These are phyloP conservation scores for Fragaria iinumae DNA, from an alignment of 306 rosid species.

Conservation along the genomic window DNA sequence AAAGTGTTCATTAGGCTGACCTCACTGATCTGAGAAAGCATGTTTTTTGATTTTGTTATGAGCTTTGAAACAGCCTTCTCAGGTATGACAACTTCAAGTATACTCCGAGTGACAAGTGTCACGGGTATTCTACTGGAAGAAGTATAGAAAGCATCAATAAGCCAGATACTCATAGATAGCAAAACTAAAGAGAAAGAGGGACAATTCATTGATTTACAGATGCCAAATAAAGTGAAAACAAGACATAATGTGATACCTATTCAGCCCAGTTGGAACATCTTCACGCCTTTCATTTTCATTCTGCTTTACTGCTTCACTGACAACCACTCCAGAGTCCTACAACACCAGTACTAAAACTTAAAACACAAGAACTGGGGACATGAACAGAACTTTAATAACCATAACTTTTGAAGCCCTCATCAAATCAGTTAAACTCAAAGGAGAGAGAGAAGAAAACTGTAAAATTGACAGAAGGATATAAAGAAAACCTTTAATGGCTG, in stretches of 20 bases:
- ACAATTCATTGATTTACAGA: background rate
- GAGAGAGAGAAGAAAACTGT: background rate
- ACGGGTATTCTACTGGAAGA: slow-evolving; percentile 56
- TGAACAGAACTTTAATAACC: slow-evolving; percentile 11
- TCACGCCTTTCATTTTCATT: slow-evolving; percentile 73
- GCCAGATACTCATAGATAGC: background rate
- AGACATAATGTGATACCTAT: slow-evolving; percentile 51
- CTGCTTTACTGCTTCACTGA: slow-evolving; percentile 51
- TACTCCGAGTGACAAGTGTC: slow-evolving; percentile 93
- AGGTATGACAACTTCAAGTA: slow-evolving; percentile 91
- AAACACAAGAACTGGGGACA: background rate
- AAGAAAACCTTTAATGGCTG: slow-evolving; percentile 59
- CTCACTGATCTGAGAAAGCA: slow-evolving; percentile 95
- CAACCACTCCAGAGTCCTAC: slow-evolving; percentile 69
- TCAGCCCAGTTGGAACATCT: slow-evolving; percentile 61
- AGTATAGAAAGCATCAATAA: background rate
- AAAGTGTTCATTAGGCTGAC: slow-evolving; percentile 40
- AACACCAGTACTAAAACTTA: slow-evolving; percentile 2
- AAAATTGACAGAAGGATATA: slow-evolving; percentile 16
- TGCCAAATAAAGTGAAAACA: slow-evolving; percentile 9
- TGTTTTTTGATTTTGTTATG: slow-evolving; percentile 80
- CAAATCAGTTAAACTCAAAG: background rate
- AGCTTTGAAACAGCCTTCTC: slow-evolving; percentile 91
- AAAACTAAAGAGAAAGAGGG: background rate
- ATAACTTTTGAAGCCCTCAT: background rate